These are phyloP conservation scores for Guyanaporus albipodus DNA, from an alignment of 768 basidiomycete species.

Conservation along the genomic window DNA sequence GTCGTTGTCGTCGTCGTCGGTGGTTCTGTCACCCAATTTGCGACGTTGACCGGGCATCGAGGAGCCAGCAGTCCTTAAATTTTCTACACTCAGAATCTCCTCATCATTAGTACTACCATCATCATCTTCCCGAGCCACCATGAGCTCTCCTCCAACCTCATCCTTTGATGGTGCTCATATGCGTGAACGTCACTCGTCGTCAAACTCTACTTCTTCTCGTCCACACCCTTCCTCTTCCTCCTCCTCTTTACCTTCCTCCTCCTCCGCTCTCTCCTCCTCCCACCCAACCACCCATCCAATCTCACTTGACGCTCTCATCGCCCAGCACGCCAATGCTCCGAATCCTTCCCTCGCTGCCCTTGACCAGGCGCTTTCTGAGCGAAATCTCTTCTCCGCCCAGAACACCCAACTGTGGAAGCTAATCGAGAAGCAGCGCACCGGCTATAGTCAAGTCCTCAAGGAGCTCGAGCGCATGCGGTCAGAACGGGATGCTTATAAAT, in stretches of 20 bases:
- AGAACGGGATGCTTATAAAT: slow-evolving; percentile 66
- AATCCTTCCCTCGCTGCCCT: slow-evolving; percentile 61
- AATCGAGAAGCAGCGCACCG: slow-evolving; percentile 84
- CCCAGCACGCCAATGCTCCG: slow-evolving; percentile 46
- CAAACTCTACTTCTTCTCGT: slow-evolving; percentile 26
- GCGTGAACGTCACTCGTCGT: slow-evolving; percentile 24
- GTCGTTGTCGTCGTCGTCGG: no score
- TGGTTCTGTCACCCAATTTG: no score
- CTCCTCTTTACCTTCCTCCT: slow-evolving; percentile 24
- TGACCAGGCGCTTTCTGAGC: slow-evolving; percentile 72
- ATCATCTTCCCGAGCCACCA: no score
- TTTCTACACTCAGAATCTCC: no score
- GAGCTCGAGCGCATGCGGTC: slow-evolving; percentile 80
- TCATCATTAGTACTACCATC: no score
- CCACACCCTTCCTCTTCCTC: slow-evolving; percentile 32
- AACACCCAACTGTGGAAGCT: slow-evolving; percentile 94
- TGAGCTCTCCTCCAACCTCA: slow-evolving; percentile 17
- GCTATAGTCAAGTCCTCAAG: slow-evolving; percentile 76
- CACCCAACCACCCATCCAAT: slow-evolving; percentile 33
- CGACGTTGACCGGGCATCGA: no score
- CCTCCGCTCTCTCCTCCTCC: slow-evolving; percentile 25
- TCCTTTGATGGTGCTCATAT: slow-evolving; percentile 16
- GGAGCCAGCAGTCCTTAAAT: no score
- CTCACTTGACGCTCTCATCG: slow-evolving; percentile 52
- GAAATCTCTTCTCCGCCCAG: slow-evolving; percentile 76